Conservation (phyloP, 495 filamentous ascomycete species). For the Xylaria castorea region DNA sequence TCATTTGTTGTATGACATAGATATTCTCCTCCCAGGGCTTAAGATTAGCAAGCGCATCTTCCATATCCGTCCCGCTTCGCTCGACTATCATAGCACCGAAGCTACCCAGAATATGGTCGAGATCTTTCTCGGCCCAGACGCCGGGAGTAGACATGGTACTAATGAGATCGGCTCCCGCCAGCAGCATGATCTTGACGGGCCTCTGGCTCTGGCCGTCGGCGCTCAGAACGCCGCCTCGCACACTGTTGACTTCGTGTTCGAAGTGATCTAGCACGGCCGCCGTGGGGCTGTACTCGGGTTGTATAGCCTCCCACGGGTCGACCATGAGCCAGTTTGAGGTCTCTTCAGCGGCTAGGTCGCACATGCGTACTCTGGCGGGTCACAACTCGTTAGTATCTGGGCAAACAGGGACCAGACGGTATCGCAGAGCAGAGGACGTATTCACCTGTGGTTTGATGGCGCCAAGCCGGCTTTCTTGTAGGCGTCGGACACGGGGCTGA, state of each 20-base stretch:
- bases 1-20: slow-evolving; percentile 84
- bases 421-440: not conserved
- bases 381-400: slow-evolving; percentile 3
- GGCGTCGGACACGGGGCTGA: slow-evolving; percentile 75
- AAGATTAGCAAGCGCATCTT: slow-evolving; percentile 77
- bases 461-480: slow-evolving; percentile 93
- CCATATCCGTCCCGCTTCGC: slow-evolving; percentile 86
- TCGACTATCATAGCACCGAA: slow-evolving; percentile 92
- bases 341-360: slow-evolving; percentile 77
- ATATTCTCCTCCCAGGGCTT: slow-evolving; percentile 77
- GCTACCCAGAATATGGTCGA: slow-evolving; percentile 84
- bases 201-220: slow-evolving; percentile 60
- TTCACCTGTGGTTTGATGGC: slow-evolving; percentile 71
- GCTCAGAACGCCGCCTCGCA: slow-evolving; percentile 74
- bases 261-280: slow-evolving; percentile 90
- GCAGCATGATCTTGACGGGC: slow-evolving; percentile 70
- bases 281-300: slow-evolving; percentile 85
- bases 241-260: slow-evolving; percentile 82
- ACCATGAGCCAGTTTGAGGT: slow-evolving; percentile 84
- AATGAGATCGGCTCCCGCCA: slow-evolving; percentile 83
- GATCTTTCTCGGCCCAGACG: slow-evolving; percentile 82
- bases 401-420: not conserved
- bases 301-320: slow-evolving; percentile 66
- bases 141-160: slow-evolving; percentile 67
- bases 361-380: slow-evolving; percentile 60